A percentile compares a stretch with the other conserved stretches of the same genome.
Evolutionary conservation across 1,284 basidiomycete species (phyloP).

Genomic region (Rhodotorula sp.): DNA sequence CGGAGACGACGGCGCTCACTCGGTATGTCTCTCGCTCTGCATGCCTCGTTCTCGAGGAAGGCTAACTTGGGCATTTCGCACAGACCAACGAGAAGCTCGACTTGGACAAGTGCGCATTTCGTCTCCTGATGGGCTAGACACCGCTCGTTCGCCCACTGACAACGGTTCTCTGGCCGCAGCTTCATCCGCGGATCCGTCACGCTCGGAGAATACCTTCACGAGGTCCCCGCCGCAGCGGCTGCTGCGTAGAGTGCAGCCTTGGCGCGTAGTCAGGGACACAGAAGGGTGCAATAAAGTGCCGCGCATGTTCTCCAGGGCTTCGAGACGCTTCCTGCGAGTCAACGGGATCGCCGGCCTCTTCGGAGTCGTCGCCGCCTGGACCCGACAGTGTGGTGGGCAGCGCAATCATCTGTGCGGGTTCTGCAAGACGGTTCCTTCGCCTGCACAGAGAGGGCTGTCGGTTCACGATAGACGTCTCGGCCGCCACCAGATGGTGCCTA

Average conservation of each 20-base stretch:
- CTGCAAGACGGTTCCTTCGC: no score
- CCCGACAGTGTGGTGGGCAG: no score
- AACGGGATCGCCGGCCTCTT: no score
- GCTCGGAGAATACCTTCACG: conserved; percentile 53
- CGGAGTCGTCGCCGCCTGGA: no score
- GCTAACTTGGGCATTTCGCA: neutral
- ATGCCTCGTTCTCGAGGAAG: no score
- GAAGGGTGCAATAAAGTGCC: neutral
- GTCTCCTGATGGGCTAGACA: no score
- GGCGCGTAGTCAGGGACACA: neutral
- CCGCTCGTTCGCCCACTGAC: neutral
- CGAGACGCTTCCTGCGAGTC: no score
- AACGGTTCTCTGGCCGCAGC: neutral
- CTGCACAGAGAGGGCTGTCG: no score
- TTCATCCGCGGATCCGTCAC: conserved; percentile 58
- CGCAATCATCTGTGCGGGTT: no score
- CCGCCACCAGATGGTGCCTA: no score
- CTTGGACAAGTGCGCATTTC: conserved; percentile 68
- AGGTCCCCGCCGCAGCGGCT: conserved; percentile 20
- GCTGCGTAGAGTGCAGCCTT: neutral
- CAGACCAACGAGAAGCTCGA: conserved; percentile 94
- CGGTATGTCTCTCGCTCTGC: conserved; percentile 49
- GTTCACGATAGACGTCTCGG: no score
- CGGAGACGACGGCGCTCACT: conserved; percentile 92
- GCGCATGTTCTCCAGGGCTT: no score